A percentile compares a stretch with the other conserved stretches of the same genome.
Evolutionary conservation across 2,329 filamentous ascomycete species (phyloP).

Genomic region (Gyromitra esculenta): DNA sequence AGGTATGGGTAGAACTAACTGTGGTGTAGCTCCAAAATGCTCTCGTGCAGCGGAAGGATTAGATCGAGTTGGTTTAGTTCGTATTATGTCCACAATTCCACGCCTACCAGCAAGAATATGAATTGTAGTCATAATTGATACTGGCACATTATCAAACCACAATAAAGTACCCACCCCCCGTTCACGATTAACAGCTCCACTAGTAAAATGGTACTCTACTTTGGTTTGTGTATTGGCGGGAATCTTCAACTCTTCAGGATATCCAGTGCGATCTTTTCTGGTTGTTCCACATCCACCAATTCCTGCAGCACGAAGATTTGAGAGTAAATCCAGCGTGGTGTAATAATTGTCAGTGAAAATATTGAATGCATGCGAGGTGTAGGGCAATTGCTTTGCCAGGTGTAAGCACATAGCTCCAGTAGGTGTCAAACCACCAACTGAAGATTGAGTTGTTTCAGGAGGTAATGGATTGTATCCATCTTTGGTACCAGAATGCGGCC

Average conservation of each 20-base stretch:
- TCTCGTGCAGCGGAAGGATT: background rate
- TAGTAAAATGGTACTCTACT: conserved; percentile 33
- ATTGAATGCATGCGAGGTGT: background rate
- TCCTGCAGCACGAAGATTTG: background rate
- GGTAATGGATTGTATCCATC: conserved; percentile 25
- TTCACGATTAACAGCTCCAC: background rate
- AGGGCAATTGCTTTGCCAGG: conserved; percentile 22
- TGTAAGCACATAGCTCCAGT: conserved; percentile 26
- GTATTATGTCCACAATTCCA: no score
- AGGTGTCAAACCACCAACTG: no score
- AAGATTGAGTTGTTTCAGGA: no score
- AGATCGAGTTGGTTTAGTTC: background rate
- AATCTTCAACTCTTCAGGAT: conserved; percentile 6
- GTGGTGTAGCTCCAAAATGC: background rate
- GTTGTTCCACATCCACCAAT: conserved; percentile 27
- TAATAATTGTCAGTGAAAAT: conserved; percentile 29
- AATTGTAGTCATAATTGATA: conserved; percentile 22
- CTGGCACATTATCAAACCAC: conserved; percentile 31
- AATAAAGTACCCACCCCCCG: conserved; percentile 6
- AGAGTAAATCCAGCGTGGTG: conserved; percentile 13
- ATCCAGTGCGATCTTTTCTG: background rate
- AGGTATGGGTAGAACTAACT: conserved; percentile 11
- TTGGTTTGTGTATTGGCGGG: background rate
- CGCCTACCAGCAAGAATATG: background rate
- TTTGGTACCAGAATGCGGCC: conserved; percentile 18